Base-by-base conservation (phyloP, 768 basidiomycete genomes). In the Psilocybe tampanensis region DNA sequence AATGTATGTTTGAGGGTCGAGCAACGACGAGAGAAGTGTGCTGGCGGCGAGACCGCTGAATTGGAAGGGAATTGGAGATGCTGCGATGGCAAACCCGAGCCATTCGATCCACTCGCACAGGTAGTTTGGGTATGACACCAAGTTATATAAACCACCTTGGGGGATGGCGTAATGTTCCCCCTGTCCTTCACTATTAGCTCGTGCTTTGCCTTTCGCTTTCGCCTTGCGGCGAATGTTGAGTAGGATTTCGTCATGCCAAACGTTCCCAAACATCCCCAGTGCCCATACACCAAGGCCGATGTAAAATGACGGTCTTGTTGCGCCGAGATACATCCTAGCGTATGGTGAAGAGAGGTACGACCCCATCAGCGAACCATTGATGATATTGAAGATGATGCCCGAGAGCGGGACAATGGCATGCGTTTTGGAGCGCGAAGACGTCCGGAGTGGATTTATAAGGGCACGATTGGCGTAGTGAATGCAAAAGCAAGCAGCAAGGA, bases 81-180 rank as follows among this genome's bases (percentile, higher is more conserved):
- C 83, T 6, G 92, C 90, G 36, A 97, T 69, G 1, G 92, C 89
- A 70, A 89, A 98, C 8, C 91, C 94, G 9, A 85, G 62, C 95
- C 95, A 98, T 72, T 98, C 96, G 54, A 89, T 56, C 96, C 96
- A 98, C 69, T 98, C 96, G 72, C 89, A 94, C 18, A 94, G 74
- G 74, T 98, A 98, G 70, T 97, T 94, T 9, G 96, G 96, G 74
- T 88, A 96, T 6, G 94, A 93, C 64, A 98, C 76, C 66, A 83
- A 87, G 42, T 70, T 64, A 77, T 90, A 97, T 17, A 96, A 74
- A 19, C 84, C 80, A 0, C 90, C 92, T 49, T 88, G 81, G 0
- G 96, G 94, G 57, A 95, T 87, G 3, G 86, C 86, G 67, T 93
- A 93, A 70, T 91, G 78, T 47, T 85, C 82, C 61, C 59, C 59